Conservation (phyloP, 2,329 filamentous ascomycete genomes). For the Ophiognomonia clavigignenti-juglandacearum region DNA sequence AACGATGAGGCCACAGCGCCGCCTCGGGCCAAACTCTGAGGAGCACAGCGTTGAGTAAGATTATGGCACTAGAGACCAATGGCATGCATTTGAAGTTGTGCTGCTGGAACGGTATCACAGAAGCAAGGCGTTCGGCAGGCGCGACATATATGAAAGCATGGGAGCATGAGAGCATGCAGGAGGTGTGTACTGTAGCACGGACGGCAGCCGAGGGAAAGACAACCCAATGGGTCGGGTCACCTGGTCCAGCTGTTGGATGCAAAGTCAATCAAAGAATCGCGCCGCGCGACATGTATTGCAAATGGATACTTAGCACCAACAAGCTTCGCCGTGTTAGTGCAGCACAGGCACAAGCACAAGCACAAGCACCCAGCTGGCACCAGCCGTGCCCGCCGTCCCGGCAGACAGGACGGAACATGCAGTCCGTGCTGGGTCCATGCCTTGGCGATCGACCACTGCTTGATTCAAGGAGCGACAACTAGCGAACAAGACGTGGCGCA, state of each 20-base stretch:
- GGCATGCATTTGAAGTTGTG: not conserved
- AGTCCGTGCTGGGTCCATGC: not conserved
- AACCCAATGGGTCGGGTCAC: not conserved
- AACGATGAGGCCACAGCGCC: slow-evolving; percentile 82
- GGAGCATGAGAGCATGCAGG: too few species aligned
- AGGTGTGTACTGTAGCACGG: too few species aligned
- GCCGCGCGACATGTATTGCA: not conserved
- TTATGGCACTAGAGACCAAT: not conserved
- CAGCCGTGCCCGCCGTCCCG: not conserved
- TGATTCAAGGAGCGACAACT: not conserved
- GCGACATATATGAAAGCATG: not conserved
- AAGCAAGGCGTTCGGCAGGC: slow-evolving; percentile 10
- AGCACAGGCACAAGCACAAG: too few species aligned
- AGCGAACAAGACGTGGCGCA: not conserved
- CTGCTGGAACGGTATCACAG: too few species aligned
- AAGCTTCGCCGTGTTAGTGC: too few species aligned
- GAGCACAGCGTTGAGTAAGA: not conserved
- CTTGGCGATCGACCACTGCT: not conserved
- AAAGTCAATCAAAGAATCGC: not conserved
- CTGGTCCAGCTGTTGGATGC: not conserved
- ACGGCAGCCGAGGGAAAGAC: not conserved
- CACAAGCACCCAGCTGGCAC: too few species aligned
- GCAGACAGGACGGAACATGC: too few species aligned
- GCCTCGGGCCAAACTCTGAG: slow-evolving; percentile 19
- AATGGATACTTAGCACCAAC: too few species aligned